phyloP scores from a whole-genome alignment of 2,329 filamentous ascomycete genomes.

The Colletotrichum destructivum region DNA sequence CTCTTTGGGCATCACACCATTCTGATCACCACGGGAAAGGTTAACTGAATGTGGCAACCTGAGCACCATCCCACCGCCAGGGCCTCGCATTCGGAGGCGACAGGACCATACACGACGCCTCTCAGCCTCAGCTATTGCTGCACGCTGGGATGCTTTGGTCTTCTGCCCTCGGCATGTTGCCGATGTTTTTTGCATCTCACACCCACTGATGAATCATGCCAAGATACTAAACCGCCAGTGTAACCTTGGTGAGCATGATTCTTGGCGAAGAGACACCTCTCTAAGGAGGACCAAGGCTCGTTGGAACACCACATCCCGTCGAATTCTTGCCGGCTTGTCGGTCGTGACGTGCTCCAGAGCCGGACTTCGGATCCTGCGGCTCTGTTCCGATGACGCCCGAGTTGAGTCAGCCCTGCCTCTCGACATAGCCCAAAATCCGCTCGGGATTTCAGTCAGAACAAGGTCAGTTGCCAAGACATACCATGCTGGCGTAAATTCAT shows the following conservation, averaged over 20 bases:
- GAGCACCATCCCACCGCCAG: not conserved
- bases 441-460: not conserved
- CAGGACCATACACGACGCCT: constrained; percentile 33
- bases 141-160: not conserved
- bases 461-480: not conserved
- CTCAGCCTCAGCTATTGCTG: constrained; percentile 23
- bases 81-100: constrained; percentile 20
- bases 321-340: not conserved
- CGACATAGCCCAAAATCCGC: not conserved
- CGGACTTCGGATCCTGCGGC: constrained; percentile 10
- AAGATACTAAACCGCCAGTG: constrained; percentile 14
- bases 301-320: not conserved
- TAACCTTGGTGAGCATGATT: not conserved
- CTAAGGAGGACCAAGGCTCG: not conserved
- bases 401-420: constrained; percentile 11
- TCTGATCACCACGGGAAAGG: constrained; percentile 1
- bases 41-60: constrained; percentile 5
- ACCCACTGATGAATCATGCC: constrained; percentile 22
- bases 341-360: not conserved
- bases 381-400: constrained; percentile 4
- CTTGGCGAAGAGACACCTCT: not conserved
- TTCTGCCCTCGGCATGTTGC: constrained; percentile 1
- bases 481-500: not conserved
- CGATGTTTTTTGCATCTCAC: constrained; percentile 9
- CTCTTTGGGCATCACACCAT: not conserved